These are phyloP conservation scores for Coemansia sp. DNA, from an alignment of 192 early-diverging fungal species.

Conservation along the genomic window DNA sequence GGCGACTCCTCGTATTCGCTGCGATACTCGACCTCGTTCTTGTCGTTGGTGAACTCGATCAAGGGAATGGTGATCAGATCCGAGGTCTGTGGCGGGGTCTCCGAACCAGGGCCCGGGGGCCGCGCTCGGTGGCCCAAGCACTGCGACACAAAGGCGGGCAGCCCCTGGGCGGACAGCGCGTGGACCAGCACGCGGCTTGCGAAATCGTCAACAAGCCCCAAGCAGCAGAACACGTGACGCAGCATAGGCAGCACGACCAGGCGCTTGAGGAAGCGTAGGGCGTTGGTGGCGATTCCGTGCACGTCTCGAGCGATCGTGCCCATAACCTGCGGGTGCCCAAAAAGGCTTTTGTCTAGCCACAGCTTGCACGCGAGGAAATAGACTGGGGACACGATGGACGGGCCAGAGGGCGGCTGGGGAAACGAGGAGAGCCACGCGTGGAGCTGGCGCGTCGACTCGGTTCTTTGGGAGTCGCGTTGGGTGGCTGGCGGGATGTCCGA, in stretches of 20 bases:
- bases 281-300: slow-evolving; percentile 26
- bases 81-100: neutral
- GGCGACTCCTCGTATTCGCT: neutral
- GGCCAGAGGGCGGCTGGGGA: no score
- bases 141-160: neutral
- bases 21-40: neutral
- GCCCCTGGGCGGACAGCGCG: neutral
- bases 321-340: no score
- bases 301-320: no score
- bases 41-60: neutral
- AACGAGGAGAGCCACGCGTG: slow-evolving; percentile 6
- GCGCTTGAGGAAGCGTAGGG: slow-evolving; percentile 21
- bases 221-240: slow-evolving; percentile 7
- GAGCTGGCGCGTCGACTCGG: neutral
- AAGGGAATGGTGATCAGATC: slow-evolving; percentile 6
- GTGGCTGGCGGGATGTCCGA: neutral
- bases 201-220: slow-evolving; percentile 10
- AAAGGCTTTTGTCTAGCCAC: slow-evolving; percentile 9
- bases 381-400: slow-evolving; percentile 17
- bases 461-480: neutral
- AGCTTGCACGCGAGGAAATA: slow-evolving; percentile 28
- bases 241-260: slow-evolving; percentile 5
- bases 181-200: slow-evolving; percentile 1
- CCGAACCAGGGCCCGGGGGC: neutral
- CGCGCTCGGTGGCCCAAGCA: neutral